Evolutionary conservation across 2,329 filamentous ascomycete genomes (phyloP).

Genomic region (Beauveria asiatica): DNA sequence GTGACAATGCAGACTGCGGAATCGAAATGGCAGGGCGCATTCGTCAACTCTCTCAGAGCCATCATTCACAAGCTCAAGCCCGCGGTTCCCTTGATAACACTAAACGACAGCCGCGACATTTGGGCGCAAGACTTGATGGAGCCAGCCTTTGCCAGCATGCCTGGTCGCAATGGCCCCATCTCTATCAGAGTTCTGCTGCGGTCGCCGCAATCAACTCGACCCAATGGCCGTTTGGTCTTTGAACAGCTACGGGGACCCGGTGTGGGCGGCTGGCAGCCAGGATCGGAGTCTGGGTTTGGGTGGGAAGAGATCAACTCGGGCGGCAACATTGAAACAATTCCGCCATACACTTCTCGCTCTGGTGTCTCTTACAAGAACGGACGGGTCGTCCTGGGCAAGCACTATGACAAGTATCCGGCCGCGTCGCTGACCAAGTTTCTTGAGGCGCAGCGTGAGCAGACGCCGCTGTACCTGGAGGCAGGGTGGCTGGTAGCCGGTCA

Average conservation of each 20-base stretch:
- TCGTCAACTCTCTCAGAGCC: not conserved
- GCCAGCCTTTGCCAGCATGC: conserved; percentile 26
- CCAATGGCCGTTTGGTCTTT: not conserved
- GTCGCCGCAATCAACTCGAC: conserved; percentile 5
- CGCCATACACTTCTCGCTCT: conserved; percentile 15
- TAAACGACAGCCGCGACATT: conserved; percentile 16
- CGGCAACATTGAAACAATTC: conserved; percentile 26
- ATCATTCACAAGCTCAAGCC: not conserved
- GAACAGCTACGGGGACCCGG: conserved; percentile 12
- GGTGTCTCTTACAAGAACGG: not conserved
- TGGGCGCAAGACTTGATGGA: conserved; percentile 30
- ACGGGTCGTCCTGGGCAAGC: conserved; percentile 11
- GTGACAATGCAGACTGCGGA: not conserved
- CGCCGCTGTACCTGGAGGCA: conserved; percentile 23
- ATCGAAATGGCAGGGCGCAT: not conserved
- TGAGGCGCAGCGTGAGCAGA: conserved; percentile 21
- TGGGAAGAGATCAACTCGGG: conserved; percentile 13
- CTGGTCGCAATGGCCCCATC: conserved; percentile 22
- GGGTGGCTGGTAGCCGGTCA: conserved; percentile 25
- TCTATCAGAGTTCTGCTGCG: conserved; percentile 21
- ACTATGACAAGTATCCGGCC: conserved; percentile 8
- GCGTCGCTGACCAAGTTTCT: conserved; percentile 19
- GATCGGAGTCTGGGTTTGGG: conserved; percentile 11
- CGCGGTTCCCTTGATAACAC: not conserved
- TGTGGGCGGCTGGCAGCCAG: conserved; percentile 21